phyloP scores from a whole-genome alignment of 2,329 filamentous ascomycete species.

The Macrophomina phaseolina region DNA sequence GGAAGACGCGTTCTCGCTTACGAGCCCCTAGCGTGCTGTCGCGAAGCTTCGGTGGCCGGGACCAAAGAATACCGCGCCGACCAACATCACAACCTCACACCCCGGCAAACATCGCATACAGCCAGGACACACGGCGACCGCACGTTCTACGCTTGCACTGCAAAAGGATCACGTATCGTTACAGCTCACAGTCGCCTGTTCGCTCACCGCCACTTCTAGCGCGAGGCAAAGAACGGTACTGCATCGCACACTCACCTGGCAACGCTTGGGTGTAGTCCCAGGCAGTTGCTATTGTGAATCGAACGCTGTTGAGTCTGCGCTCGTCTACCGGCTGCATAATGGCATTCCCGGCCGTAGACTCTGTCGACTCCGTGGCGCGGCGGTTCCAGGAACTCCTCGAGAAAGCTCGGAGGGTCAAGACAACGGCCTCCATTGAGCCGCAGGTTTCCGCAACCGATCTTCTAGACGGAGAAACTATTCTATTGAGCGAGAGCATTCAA shows the following conservation, averaged over 20 bases:
- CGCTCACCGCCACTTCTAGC: background rate
- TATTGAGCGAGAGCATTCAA: conserved; percentile 32
- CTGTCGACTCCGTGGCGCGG: conserved; percentile 37
- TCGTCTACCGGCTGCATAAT: conserved; percentile 31
- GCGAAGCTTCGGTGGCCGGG: background rate
- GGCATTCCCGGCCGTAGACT: conserved; percentile 36
- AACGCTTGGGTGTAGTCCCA: background rate
- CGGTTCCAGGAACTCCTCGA: conserved; percentile 49
- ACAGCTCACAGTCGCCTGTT: background rate
- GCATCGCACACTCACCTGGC: background rate
- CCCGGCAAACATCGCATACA: background rate
- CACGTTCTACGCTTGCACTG: background rate
- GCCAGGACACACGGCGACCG: background rate
- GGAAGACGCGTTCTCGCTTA: conserved; percentile 31
- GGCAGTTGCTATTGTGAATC: background rate
- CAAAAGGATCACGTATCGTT: background rate
- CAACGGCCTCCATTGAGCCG: conserved; percentile 49
- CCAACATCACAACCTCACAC: conserved; percentile 1
- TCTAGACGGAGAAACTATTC: conserved; percentile 36
- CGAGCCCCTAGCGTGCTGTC: conserved; percentile 15
- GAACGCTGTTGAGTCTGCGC: background rate
- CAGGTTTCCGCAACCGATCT: conserved; percentile 51
- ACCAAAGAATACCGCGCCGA: conserved; percentile 3
- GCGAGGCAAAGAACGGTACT: background rate
- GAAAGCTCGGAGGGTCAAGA: conserved; percentile 49